A percentile compares a stretch with the other conserved stretches of the same genome.
Conservation (phyloP, 441 rosid species). For the Melastoma candidum region DNA sequence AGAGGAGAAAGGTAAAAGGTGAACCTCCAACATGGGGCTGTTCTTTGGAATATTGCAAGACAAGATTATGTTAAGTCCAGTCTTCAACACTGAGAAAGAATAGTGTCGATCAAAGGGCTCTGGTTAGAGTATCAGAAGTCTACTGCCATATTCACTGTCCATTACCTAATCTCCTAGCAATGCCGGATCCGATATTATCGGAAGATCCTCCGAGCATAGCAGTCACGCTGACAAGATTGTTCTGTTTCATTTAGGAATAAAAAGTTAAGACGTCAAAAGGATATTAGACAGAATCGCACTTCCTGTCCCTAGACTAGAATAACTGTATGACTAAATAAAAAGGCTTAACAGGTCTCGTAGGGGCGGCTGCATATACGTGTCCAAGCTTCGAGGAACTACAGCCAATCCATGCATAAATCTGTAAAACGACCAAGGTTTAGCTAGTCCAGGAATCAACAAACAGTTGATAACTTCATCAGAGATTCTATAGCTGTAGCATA, state of each 20-base stretch:
- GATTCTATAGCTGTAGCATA: no score
- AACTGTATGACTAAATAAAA: no score
- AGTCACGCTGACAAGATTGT: slow-evolving; percentile 55
- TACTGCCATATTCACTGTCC: neutral
- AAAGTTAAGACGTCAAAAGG: neutral
- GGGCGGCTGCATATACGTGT: slow-evolving; percentile 68
- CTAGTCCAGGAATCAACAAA: no score
- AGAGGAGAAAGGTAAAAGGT: slow-evolving; percentile 1
- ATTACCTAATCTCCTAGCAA: slow-evolving; percentile 78
- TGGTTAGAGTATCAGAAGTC: neutral
- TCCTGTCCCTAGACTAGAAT: no score
- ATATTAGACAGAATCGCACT: neutral
- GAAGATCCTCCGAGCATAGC: slow-evolving; percentile 74
- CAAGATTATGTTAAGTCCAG: slow-evolving; percentile 61
- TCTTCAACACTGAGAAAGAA: slow-evolving; percentile 55
- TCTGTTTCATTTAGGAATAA: slow-evolving; percentile 25
- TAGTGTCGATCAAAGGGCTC: neutral
- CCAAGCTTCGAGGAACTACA: slow-evolving; percentile 71
- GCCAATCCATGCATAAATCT: slow-evolving; percentile 87
- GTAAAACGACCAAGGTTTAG: slow-evolving; percentile 6
- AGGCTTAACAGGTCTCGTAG: slow-evolving; percentile 53
- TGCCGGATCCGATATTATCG: slow-evolving; percentile 78
- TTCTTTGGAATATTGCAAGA: slow-evolving; percentile 87
- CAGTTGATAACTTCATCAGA: no score
- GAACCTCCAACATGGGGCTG: slow-evolving; percentile 73